Percentiles rank a stretch among this genome's conserved stretches.
phyloP scores from a whole-genome alignment of 805 yeast species.

The Cyberlindnera samutprakarnensis region DNA sequence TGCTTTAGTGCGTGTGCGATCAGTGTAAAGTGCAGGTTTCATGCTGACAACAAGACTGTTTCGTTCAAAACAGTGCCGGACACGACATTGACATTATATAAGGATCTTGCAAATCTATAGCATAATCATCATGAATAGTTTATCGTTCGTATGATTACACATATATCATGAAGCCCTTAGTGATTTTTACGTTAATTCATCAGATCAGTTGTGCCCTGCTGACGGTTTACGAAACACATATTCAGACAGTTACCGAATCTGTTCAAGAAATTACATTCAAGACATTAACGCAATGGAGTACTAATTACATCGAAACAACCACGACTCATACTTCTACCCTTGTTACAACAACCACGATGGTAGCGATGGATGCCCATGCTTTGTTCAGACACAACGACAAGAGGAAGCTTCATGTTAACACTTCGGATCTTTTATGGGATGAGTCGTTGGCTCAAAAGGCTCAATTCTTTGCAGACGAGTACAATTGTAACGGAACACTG shows the following conservation, averaged over 20 bases:
- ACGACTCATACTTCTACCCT: conserved; percentile 14
- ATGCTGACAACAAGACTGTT: no score
- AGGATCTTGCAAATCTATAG: no score
- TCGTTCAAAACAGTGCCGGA: no score
- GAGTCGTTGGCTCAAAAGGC: conserved; percentile 46
- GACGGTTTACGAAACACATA: conserved; percentile 6
- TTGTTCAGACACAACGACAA: conserved; percentile 42
- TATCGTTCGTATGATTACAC: no score
- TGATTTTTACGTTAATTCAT: no score
- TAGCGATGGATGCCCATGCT: conserved; percentile 3
- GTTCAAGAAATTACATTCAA: conserved; percentile 3
- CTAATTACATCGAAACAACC: conserved; percentile 9
- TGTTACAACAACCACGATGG: conserved; percentile 11
- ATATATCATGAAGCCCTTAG: no score
- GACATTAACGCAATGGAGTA: conserved; percentile 8
- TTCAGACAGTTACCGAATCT: conserved; percentile 2
- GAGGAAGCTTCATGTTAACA: conserved; percentile 44
- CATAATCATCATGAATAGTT: no score
- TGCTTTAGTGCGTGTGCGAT: no score
- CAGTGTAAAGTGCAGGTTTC: no score
- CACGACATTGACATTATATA: no score
- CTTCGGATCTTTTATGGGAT: conserved; percentile 49
- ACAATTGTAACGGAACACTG: conserved; percentile 49
- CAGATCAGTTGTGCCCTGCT: background rate
- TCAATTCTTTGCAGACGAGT: conserved; percentile 43